Evolutionary conservation across 139 green algal species (phyloP).

Genomic region (Ettlia oleoabundans): DNA sequence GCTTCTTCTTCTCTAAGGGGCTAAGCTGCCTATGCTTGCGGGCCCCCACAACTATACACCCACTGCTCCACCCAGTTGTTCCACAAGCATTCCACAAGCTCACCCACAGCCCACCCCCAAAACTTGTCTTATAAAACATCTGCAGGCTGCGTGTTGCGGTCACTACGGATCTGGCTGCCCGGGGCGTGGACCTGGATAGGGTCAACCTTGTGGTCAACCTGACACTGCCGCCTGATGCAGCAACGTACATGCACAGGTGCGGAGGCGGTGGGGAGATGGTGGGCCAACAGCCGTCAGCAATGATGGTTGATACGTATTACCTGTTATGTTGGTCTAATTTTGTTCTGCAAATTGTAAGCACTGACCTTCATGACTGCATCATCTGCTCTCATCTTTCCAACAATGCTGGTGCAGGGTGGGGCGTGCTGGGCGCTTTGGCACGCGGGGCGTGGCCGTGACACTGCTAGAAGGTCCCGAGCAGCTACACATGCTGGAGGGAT

Average conservation of each 20-base stretch:
- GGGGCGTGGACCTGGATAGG: constrained; percentile 83
- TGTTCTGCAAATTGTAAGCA: too few relatives aligned
- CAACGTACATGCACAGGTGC: constrained; percentile 62
- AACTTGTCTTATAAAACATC: too few relatives aligned
- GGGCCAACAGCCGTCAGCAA: neutral
- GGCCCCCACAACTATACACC: too few relatives aligned
- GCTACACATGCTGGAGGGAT: constrained; percentile 8
- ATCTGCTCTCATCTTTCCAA: too few relatives aligned
- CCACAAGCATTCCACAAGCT: too few relatives aligned
- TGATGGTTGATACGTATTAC: neutral
- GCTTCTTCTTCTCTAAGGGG: too few relatives aligned
- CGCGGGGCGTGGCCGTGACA: constrained; percentile 64
- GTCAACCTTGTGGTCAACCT: constrained; percentile 86
- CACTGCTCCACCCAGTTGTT: too few relatives aligned
- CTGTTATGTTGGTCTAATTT: too few relatives aligned
- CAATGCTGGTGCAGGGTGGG: constrained; percentile 53
- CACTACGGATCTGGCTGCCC: constrained; percentile 81
- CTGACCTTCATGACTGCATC: too few relatives aligned
- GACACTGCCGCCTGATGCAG: constrained; percentile 66
- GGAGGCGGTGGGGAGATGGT: neutral
- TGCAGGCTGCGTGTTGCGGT: constrained; percentile 67
- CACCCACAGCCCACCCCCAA: too few relatives aligned
- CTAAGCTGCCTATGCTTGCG: too few relatives aligned
- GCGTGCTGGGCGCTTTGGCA: constrained; percentile 85
- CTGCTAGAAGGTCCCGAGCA: constrained; percentile 45